Evolutionary conservation across 176 grass and related monocot species (phyloP), one percentile per base, ranked within the genome.

Genomic region (Eleusine indica): DNA sequence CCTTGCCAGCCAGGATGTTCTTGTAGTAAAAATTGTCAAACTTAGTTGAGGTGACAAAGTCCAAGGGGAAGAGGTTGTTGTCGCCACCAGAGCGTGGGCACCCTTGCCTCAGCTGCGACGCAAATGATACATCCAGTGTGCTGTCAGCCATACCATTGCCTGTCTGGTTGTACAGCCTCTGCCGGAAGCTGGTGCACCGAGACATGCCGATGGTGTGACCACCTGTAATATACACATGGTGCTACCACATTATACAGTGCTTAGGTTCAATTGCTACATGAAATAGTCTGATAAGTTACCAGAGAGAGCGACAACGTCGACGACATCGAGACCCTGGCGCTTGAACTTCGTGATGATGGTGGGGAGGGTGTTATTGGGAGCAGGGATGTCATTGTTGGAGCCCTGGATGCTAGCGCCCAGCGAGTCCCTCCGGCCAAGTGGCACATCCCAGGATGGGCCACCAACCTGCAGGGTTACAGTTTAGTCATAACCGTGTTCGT

Each of bases 1-100:
- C 96, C 83, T 85, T 98, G 40, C 90, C 66, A 0, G 35, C 83
- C 28, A 98, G 58, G 44, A 98, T n/a, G 77, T 90, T 95, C 83
- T 92, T 94, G 91, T 66, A 98, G 80, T 95, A 98, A 46, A 84
- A 74, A 77, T 98, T 98, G 86, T 98, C 96, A 17, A 98, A 98
- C 80, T 91, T 93, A 71, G 88, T 64, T 0, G 93, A 90, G 80
- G 81, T 95, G 29, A 68, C 74, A 3, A 83, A 14, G 46, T 98
- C 96, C 32, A 98, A 61, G 5, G 88, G 84, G 89, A 95, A 98
- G 74, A 98, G 96, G 76, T 98, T 98, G 71, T 89, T 78, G 80
- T 95, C 93, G 4, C 91, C 80, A 0, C 96, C 96, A 0, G 96
- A 98, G 32, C 71, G 81, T 30, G 96, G 96, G 63, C 93, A 98